A percentile compares a stretch with the other conserved stretches of the same genome.
These are phyloP conservation scores for Chlorella vulgaris DNA, from an alignment of 139 green algal species.

Conservation along the genomic window DNA sequence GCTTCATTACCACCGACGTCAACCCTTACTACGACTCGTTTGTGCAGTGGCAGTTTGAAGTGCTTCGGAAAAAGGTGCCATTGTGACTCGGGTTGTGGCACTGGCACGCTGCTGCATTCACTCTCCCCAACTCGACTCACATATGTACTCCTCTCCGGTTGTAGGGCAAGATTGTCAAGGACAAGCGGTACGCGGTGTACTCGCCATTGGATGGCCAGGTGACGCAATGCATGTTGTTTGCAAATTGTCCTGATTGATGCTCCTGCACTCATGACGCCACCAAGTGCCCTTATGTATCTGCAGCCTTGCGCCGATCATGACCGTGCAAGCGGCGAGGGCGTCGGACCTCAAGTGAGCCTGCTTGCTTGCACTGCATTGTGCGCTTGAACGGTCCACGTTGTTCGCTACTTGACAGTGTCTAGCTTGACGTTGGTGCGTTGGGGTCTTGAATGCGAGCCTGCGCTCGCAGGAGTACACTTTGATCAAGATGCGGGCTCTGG, in stretches of 20 bases:
- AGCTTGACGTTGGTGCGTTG: no score
- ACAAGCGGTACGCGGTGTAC: constrained; percentile 94
- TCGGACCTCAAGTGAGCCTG: constrained; percentile 62
- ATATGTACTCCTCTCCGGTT: neutral
- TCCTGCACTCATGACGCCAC: no score
- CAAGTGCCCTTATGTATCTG: no score
- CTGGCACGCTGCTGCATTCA: neutral
- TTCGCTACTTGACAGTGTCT: no score
- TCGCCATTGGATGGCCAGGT: constrained; percentile 92
- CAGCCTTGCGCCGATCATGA: constrained; percentile 95
- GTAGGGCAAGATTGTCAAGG: constrained; percentile 90
- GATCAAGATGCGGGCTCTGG: constrained; percentile 94
- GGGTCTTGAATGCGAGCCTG: no score
- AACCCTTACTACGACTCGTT: constrained; percentile 99
- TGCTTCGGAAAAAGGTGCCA: constrained; percentile 72
- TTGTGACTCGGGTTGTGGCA: no score
- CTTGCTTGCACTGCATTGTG: neutral
- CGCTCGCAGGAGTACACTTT: constrained; percentile 96
- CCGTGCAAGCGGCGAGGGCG: constrained; percentile 92
- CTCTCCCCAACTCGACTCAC: no score
- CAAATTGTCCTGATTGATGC: neutral
- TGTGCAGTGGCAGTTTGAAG: constrained; percentile 95
- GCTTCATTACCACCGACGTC: constrained; percentile 98
- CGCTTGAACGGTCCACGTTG: no score
- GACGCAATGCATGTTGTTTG: neutral